Evolutionary conservation across 108 stramenopile genomes (phyloP).

Genomic region (Cylindrotheca closterium): DNA sequence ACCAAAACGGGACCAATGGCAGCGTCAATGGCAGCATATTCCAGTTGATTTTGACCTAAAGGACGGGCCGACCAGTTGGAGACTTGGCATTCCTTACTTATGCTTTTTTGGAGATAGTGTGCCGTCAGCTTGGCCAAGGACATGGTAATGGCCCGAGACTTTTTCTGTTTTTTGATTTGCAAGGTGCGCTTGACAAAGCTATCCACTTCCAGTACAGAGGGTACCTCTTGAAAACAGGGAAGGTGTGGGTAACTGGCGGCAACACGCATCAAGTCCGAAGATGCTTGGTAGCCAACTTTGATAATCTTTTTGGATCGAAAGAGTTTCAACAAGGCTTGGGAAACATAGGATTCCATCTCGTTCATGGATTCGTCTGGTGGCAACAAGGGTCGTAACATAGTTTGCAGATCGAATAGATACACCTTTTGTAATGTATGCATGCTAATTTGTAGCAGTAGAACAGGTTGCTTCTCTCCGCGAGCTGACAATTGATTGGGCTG

Average conservation of each 20-base stretch:
- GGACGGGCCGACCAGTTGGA: constrained; percentile 42
- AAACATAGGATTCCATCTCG: constrained; percentile 10
- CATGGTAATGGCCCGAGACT: constrained; percentile 28
- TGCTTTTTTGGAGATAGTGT: constrained; percentile 26
- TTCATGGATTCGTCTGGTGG: constrained; percentile 16
- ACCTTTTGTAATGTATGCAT: constrained; percentile 28
- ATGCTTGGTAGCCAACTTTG: constrained; percentile 36
- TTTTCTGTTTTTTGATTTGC: constrained; percentile 21
- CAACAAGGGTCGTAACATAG: constrained; percentile 23
- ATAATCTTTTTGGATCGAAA: constrained; percentile 18
- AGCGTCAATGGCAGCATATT: constrained; percentile 54
- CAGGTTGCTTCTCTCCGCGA: constrained; percentile 21
- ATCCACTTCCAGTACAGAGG: constrained; percentile 26
- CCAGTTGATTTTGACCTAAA: constrained; percentile 23
- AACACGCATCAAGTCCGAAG: constrained; percentile 28
- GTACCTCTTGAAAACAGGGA: constrained; percentile 30
- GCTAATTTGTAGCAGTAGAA: constrained; percentile 31
- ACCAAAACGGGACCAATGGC: constrained; percentile 25
- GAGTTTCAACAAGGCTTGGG: constrained; percentile 7
- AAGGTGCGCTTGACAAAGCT: constrained; percentile 22
- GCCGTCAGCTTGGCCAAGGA: constrained; percentile 27
- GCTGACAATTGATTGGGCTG: constrained; percentile 22
- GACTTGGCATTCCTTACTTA: constrained; percentile 40
- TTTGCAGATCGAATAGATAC: constrained; percentile 33
- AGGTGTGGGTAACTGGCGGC: constrained; percentile 35